Base-by-base conservation (phyloP, 2,329 filamentous ascomycete species). In the Penicillium crustosum region DNA sequence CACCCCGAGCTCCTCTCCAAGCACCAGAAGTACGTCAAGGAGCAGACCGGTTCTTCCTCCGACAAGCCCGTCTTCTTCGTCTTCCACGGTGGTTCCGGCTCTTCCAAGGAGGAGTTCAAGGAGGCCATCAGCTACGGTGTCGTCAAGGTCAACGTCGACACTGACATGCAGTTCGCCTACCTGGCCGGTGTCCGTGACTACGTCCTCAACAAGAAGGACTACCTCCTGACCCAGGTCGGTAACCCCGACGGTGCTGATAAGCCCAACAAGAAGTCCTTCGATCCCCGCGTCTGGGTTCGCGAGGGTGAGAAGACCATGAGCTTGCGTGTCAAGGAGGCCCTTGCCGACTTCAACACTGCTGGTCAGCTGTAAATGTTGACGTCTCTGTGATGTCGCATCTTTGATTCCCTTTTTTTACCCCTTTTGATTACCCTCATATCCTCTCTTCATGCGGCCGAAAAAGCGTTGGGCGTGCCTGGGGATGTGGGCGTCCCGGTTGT, bases 81-180 rank as follows among this genome's bases (percentile, higher is more conserved):
- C 78, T 99, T 99, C 89, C 94, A 99, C 85, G 94, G 94, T 73
- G 94, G 94, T 71, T 96, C 91, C 64, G 94, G 94, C 68, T 95
- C 90, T 66, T 84, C 85, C 76, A 95, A 96, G 83, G 79, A 91
- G 69, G 94, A 99, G 82, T 99, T 90, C 85, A 83, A 82, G 64
- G 86, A 91, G 70, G 93, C 93, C 74, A 97, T 97, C 79, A 81
- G 82, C 75, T 89, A 93, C 79, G 94, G 94, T 83, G 93, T 99
- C 69, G 89, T 97, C 82, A 99, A 99, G 89, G 94, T 99, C 81
- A 99, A 99, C 84, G 84, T 99, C 71, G 94, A 99, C 81, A 99
- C 94, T 50, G 94, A 99, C 76, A 86, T 97, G 80, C 93, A 97
- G 84, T 96, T 87, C 79, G 93, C 93, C 59, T 99, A 97, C 85